Base-by-base conservation (phyloP, 2,329 filamentous ascomycete species). In the Alternaria rosae region DNA sequence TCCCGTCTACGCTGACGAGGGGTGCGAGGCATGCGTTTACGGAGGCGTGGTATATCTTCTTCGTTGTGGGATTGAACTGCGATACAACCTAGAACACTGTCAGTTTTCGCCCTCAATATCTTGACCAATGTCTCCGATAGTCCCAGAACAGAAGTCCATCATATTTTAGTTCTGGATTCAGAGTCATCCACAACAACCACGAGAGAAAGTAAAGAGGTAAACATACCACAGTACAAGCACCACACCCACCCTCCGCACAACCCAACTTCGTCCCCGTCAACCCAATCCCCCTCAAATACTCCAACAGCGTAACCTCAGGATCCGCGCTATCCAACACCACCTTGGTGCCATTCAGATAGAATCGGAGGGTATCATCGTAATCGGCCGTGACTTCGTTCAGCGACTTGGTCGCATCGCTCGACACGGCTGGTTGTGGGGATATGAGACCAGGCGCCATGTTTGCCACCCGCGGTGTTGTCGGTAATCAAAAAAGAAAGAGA, bases 1-100 rank as follows among this genome's bases (percentile, higher is more conserved):
- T 99, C 45, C 95, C 95, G 78, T 98, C 95, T 44, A 98, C 87
- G 73, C 93, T 97, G 69, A 93, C 92, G 48, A 99, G 85, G 7
- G 95, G 95, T 11, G 95, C 94, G 54, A 99, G 85, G 78, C 95
- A 99, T 43, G 95, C 95, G 78, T 99, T 99, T 62, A 98, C 92
- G 56, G 92, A 96, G 59, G 95, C 95, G 84, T 99, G 94, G 76
- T 98, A 98, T 70, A 98, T 92, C 77, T 92, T 87, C 74, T 92
- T 92, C 6, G 94, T 97, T 4, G 93, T 97, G 1, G 93, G 93
- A 75, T 98, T 98, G 76, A 91, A 90, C 79, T 98, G 94, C 65
- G 93, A 97, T 42, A 99, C 87, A 28, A 99, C 86, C 85, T 87
- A 70, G 13, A 10, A 26, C 28, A 5, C 28, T 30, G 54, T 70